Evolutionary conservation across 139 green algal genomes (phyloP).

Genomic region (Raphidocelis subcapitata): DNA sequence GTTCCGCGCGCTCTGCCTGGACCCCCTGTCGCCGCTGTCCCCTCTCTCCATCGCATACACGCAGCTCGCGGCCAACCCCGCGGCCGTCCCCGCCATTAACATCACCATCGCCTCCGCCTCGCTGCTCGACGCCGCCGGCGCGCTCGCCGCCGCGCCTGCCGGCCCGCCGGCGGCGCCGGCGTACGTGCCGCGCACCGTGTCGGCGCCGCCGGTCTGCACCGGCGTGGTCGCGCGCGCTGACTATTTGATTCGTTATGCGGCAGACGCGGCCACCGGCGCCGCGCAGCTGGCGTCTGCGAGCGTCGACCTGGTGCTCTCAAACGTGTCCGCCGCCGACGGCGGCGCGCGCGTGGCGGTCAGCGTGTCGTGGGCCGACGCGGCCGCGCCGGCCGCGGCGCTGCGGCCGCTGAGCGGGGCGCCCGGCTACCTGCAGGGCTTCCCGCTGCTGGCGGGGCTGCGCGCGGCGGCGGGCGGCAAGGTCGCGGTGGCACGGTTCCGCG

Average conservation of each 20-base stretch:
- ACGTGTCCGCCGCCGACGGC: background rate
- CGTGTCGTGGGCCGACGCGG: slow-evolving; percentile 11
- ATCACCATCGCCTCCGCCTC: background rate
- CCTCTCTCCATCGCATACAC: slow-evolving; percentile 21
- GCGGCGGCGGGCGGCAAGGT: background rate
- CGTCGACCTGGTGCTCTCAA: slow-evolving; percentile 5
- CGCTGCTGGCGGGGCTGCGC: slow-evolving; percentile 36
- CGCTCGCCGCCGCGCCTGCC: background rate
- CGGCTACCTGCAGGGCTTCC: slow-evolving; percentile 43
- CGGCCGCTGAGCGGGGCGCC: slow-evolving; percentile 42
- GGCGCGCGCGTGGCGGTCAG: background rate
- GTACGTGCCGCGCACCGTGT: background rate
- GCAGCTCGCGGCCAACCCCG: slow-evolving; percentile 12
- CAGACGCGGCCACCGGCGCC: background rate
- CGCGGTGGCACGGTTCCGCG: slow-evolving; percentile 24
- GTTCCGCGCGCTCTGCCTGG: slow-evolving; percentile 14
- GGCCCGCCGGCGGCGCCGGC: background rate
- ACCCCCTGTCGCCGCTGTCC: slow-evolving; percentile 6
- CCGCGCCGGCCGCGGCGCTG: background rate
- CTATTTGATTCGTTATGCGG: slow-evolving; percentile 8
- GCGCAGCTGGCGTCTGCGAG: background rate
- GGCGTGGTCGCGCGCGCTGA: background rate
- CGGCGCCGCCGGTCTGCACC: background rate
- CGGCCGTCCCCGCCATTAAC: background rate
- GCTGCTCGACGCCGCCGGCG: slow-evolving; percentile 12